Base-by-base conservation (phyloP, 2,329 filamentous ascomycete genomes). In the Diaporthe velutina region DNA sequence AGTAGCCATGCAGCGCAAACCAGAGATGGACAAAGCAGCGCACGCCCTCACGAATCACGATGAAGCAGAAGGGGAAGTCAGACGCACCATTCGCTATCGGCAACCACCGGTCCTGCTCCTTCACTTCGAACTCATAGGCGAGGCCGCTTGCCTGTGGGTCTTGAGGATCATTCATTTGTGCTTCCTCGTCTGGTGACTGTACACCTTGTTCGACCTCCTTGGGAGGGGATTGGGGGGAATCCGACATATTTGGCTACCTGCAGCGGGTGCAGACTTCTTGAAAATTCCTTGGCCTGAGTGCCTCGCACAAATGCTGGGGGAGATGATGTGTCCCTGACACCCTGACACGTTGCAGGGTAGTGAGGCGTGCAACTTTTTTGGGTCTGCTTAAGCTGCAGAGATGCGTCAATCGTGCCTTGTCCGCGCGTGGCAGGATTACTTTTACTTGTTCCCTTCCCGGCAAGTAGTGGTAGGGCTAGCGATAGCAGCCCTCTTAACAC, bases 61-160 rank as follows among this genome's bases (percentile, higher is more conserved):
- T 74, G 77, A 77, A 76, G 80, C 78, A 79, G 80, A 79, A 79
- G 78, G 82, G 79, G 79, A 78, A 80, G 78, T 78, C 79, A 81
- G 86, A 97, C 97, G 91, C 91, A 99, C 97, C 97, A 95, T 99
- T 99, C 88, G 97, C 97, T 91, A 99, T 99, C 84, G 97, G 97
- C 85, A 99, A 91, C 97, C 97, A 99, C 90, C 97, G 90, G 87
- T 99, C 97, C 87, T 99, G 97, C 87, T 99, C 97, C 90, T 98
- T 98, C 86, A 98, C 96, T 88, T 98, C 96, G 85, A 98, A 98
- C 88, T 98, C 96, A 84, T 95, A 95, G 86, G 88, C 92, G 86
- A 93, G 90, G 84, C 90, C 93, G 85, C 90, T 90, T 84, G 90
- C 89, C 88, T 95, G 93, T 92, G 91, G 90, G 88, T 94, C 93